phyloP scores from a whole-genome alignment of 768 basidiomycete species.

The Gymnopilus dilepis region DNA sequence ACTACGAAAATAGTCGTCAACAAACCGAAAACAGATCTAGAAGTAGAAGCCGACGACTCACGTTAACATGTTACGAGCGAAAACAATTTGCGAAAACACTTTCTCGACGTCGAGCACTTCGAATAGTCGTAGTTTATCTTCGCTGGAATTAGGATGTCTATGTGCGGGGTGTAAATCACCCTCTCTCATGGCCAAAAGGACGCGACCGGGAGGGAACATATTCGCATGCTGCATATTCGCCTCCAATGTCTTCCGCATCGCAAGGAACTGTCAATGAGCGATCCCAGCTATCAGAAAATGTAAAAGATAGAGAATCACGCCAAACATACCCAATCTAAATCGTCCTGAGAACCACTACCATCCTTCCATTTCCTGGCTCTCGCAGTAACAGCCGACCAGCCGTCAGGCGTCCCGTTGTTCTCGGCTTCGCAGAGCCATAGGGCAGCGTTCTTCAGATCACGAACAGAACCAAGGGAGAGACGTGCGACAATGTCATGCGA shows the following conservation, averaged over 20 bases:
- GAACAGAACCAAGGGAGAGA: constrained; percentile 76
- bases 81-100: constrained; percentile 82
- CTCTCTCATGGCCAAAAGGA: constrained; percentile 81
- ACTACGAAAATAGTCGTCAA: constrained; percentile 39
- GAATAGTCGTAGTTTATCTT: constrained; percentile 71
- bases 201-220: constrained; percentile 78
- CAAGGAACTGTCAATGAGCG: constrained; percentile 61
- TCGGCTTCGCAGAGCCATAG: constrained; percentile 83
- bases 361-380: constrained; percentile 66
- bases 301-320: background rate
- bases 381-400: constrained; percentile 52
- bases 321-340: constrained; percentile 56
- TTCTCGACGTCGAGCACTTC: constrained; percentile 78
- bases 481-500: constrained; percentile 84
- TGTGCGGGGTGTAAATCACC: constrained; percentile 69
- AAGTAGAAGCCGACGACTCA: constrained; percentile 34
- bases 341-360: constrained; percentile 56
- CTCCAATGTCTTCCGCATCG: constrained; percentile 82
- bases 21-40: constrained; percentile 8
- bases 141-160: constrained; percentile 35
- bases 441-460: constrained; percentile 75
- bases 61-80: constrained; percentile 85
- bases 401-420: constrained; percentile 46
- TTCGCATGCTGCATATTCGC: constrained; percentile 80
- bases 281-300: background rate